Base-by-base conservation (phyloP, 1,284 basidiomycete species). In the Moesziomyces parantarcticus region DNA sequence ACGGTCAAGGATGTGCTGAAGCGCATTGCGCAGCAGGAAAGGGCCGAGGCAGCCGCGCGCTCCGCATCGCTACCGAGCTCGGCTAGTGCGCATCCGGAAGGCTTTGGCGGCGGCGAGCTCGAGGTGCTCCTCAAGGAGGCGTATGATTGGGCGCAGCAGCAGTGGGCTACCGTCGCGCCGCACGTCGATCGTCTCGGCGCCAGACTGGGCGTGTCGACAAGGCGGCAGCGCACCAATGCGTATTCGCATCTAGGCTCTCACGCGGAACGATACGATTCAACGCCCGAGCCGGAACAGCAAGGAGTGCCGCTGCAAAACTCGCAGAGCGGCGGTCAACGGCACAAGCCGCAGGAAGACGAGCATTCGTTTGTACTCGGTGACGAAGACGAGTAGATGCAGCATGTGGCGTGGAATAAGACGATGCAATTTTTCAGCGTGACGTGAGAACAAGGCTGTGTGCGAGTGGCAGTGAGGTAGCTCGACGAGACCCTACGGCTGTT, bases 1-100 rank as follows among this genome's bases (percentile, higher is more conserved):
- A 98, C 95, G 0, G 92, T 99, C 62, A 99, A 99, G 83, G 97
- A 99, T 76, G 92, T 98, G 13, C 86, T 99, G 11, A 78, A 79
- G 57, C 75, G 78, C 26, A 75, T 82, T 9, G 78, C 81, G 5
- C 54, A 59, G 42, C 62, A 78, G 39, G 82, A 83, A 44, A 58
- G 58, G 32, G 76, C 76, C n/a, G 76, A 73, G 22, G 65, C 63
- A 3, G 43, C 39, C 5, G 67, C 66, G 9, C 44, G 59, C 0
- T 41, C 51, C 2, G 25, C 62, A 10, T 25, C 58, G 9, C 32
- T 72, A 22, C 63, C 63, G 14, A 48, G 42, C 21, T 45, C 22
- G n/a, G 36, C 21, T 1, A 32, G 42, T 0, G 23, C 42, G 9
- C 22, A 14, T 26, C 36, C n/a, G 21, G 55, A 59, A 22, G 53